phyloP scores from a whole-genome alignment of 2,329 filamentous ascomycete species.

The Fusarium sp. region DNA sequence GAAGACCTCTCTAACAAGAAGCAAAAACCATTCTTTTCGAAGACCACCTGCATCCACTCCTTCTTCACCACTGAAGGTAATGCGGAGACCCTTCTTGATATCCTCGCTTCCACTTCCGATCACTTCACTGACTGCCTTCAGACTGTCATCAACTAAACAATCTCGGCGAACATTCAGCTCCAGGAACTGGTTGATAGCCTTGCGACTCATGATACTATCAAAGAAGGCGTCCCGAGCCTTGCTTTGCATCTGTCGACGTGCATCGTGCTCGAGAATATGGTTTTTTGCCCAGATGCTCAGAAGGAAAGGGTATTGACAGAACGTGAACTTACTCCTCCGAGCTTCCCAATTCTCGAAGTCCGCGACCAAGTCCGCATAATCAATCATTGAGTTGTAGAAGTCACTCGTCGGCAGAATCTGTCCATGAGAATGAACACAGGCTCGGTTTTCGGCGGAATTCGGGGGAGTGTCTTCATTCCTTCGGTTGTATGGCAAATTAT shows the following conservation, averaged over 20 bases:
- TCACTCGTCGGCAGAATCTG: conserved; percentile 83
- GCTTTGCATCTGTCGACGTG: conserved; percentile 87
- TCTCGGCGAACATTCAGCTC: conserved; percentile 83
- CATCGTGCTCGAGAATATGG: conserved; percentile 88
- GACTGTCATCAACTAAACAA: conserved; percentile 88
- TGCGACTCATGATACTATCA: conserved; percentile 83
- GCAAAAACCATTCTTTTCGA: conserved; percentile 93
- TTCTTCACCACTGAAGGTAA: conserved; percentile 89
- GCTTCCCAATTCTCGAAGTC: conserved; percentile 93
- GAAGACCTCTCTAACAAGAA: conserved; percentile 89
- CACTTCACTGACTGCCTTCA: conserved; percentile 86
- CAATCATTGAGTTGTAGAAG: conserved; percentile 89
- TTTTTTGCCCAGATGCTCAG: conserved; percentile 94
- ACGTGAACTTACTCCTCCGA: conserved; percentile 79
- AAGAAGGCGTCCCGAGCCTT: conserved; percentile 93
- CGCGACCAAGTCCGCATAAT: conserved; percentile 84
- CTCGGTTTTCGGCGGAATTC: conserved; percentile 44
- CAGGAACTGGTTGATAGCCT: conserved; percentile 81
- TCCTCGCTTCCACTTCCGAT: conserved; percentile 85
- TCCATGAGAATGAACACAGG: conserved; percentile 58
- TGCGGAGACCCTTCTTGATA: conserved; percentile 88
- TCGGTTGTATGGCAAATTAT: conserved; percentile 66
- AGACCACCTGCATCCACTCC: conserved; percentile 91
- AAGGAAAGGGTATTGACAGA: conserved; percentile 93
- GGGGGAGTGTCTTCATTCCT: conserved; percentile 47